A percentile compares a stretch with the other conserved stretches of the same genome.
Evolutionary conservation across 495 filamentous ascomycete species (phyloP).

Genomic region (Xylaria nigripes): DNA sequence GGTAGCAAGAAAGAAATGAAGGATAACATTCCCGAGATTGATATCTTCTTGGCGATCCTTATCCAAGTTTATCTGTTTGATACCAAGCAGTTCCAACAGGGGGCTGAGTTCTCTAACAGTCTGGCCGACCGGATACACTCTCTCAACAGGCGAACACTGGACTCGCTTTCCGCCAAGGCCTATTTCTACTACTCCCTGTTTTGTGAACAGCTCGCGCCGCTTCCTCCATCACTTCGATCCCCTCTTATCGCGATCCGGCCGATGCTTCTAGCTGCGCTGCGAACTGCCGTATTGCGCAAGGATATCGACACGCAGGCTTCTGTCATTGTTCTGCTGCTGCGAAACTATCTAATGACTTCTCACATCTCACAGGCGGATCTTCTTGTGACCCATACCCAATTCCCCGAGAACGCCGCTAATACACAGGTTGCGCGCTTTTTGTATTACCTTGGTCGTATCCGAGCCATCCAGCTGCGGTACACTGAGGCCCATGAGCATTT

Average conservation of each 20-base stretch:
- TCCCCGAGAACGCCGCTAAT: slow-evolving; percentile 86
- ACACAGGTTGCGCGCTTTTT: slow-evolving; percentile 96
- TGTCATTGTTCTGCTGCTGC: slow-evolving; percentile 86
- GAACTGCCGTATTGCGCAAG: slow-evolving; percentile 89
- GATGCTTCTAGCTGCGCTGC: slow-evolving; percentile 74
- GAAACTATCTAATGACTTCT: slow-evolving; percentile 92
- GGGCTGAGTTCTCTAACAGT: slow-evolving; percentile 72
- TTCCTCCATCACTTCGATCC: slow-evolving; percentile 79
- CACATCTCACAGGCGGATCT: slow-evolving; percentile 96
- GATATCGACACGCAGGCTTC: slow-evolving; percentile 94
- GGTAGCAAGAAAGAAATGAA: slow-evolving; percentile 52
- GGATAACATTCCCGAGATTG: slow-evolving; percentile 80
- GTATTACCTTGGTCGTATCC: slow-evolving; percentile 92
- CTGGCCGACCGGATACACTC: slow-evolving; percentile 77
- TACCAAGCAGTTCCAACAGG: slow-evolving; percentile 64
- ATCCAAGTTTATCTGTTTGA: slow-evolving; percentile 86
- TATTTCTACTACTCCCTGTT: slow-evolving; percentile 98
- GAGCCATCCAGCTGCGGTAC: slow-evolving; percentile 91
- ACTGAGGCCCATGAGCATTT: slow-evolving; percentile 94
- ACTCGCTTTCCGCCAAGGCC: slow-evolving; percentile 85
- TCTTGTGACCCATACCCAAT: slow-evolving; percentile 86
- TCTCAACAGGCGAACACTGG: slow-evolving; percentile 86
- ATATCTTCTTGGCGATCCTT: slow-evolving; percentile 84
- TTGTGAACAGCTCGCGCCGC: slow-evolving; percentile 76
- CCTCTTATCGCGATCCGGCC: slow-evolving; percentile 79